A percentile compares a stretch with the other conserved stretches of the same genome.
Evolutionary conservation across 2,329 filamentous ascomycete genomes (phyloP).

Genomic region (Verticillium dahliae): DNA sequence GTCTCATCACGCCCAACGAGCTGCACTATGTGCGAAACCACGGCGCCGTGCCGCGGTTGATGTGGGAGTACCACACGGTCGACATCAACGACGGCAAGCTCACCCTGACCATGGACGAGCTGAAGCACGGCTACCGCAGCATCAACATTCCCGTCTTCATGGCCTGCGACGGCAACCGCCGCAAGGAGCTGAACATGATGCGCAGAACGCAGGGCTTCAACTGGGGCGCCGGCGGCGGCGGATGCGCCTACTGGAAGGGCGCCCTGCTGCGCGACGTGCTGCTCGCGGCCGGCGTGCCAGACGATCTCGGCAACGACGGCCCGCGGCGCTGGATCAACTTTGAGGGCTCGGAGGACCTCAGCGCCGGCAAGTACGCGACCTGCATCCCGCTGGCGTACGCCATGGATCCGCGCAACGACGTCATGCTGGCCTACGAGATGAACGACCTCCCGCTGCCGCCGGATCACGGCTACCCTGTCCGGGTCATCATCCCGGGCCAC

Average conservation of each 20-base stretch:
- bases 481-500: constrained; percentile 32
- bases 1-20: constrained; percentile 42
- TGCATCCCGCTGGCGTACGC: constrained; percentile 40
- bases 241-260: constrained; percentile 46
- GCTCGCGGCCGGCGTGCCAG: constrained; percentile 28
- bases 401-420: constrained; percentile 39
- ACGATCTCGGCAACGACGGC: constrained; percentile 3
- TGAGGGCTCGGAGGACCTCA: constrained; percentile 38
- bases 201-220: constrained; percentile 40
- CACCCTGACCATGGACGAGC: constrained; percentile 33
- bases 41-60: constrained; percentile 40
- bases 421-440: constrained; percentile 41
- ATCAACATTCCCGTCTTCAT: constrained; percentile 42
- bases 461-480: constrained; percentile 38
- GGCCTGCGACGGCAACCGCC: constrained; percentile 42
- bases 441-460: constrained; percentile 33
- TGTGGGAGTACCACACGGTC: constrained; percentile 42
- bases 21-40: constrained; percentile 48
- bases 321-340: constrained; percentile 37
- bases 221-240: constrained; percentile 36
- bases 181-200: constrained; percentile 46
- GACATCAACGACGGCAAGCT: constrained; percentile 33
- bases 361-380: constrained; percentile 40
- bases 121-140: constrained; percentile 31
- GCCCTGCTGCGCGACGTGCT: constrained; percentile 37